Conservation (phyloP, 129 eudicot genomes). For the Tagetes erecta region DNA sequence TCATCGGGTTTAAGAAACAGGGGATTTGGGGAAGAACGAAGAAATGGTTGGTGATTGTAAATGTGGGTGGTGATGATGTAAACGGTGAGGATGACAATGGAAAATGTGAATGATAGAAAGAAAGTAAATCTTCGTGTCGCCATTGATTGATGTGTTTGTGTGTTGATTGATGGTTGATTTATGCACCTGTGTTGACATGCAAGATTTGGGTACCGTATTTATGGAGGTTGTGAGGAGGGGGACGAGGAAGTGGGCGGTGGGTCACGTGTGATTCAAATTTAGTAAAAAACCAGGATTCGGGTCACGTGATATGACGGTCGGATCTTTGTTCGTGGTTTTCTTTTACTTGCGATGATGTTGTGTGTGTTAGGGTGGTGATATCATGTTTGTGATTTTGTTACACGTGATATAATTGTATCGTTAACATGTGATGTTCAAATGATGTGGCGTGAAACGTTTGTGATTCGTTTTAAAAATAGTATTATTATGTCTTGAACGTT, state of each 20-base stretch:
- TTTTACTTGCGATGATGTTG: no score
- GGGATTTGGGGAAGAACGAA: slow-evolving; percentile 25
- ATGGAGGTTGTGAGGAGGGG: slow-evolving; percentile 18
- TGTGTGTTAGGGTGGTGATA: no score
- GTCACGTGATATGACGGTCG: no score
- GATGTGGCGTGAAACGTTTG: no score
- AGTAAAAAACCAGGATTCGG: neutral
- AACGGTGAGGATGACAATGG: slow-evolving; percentile 45
- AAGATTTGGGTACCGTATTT: slow-evolving; percentile 11
- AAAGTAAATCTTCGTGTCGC: slow-evolving; percentile 54
- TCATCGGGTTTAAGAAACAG: slow-evolving; percentile 23
- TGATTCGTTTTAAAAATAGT: no score
- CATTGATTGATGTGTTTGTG: slow-evolving; percentile 34
- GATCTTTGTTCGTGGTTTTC: no score
- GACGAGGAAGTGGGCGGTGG: neutral
- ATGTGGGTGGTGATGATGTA: slow-evolving; percentile 37
- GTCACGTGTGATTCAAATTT: slow-evolving; percentile 27
- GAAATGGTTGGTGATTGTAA: slow-evolving; percentile 27
- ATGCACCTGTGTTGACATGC: neutral
- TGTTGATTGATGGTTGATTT: slow-evolving; percentile 1
- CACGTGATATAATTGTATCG: no score
- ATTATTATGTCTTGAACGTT: no score
- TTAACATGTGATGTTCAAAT: no score
- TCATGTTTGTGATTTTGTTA: no score
- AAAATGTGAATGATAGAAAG: slow-evolving; percentile 44